A percentile compares a stretch with the other conserved stretches of the same genome.
Conservation (phyloP, 2,329 filamentous ascomycete genomes). For the Neopestalotiopsis rosae region DNA sequence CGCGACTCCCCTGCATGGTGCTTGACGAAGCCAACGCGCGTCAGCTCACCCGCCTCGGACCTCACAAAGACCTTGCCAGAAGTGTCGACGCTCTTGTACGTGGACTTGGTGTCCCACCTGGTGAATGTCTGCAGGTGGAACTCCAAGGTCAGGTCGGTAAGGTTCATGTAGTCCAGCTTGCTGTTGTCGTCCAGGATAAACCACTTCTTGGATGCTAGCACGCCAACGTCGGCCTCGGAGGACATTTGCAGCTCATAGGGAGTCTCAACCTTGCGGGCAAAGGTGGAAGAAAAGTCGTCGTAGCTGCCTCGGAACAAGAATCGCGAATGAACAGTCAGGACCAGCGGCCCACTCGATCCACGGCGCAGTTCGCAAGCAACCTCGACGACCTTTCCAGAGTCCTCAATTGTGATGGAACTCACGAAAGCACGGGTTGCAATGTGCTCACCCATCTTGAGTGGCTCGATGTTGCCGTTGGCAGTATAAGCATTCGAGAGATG, state of each 20-base stretch:
- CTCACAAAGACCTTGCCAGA: conserved; percentile 71
- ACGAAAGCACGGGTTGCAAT: conserved; percentile 90
- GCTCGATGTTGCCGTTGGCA: conserved; percentile 90
- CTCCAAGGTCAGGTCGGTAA: conserved; percentile 72
- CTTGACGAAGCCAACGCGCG: conserved; percentile 93
- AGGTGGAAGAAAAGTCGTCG: conserved; percentile 92
- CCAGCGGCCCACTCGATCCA: conserved; percentile 66
- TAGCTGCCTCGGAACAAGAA: conserved; percentile 94
- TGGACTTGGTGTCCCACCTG: conserved; percentile 88
- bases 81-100: conserved; percentile 89
- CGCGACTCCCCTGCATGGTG: conserved; percentile 91
- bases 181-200: conserved; percentile 84
- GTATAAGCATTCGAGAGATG: conserved; percentile 96
- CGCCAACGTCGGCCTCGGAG: conserved; percentile 86
- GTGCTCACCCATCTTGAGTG: conserved; percentile 89
- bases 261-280: conserved; percentile 92
- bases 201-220: conserved; percentile 95
- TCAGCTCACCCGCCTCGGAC: conserved; percentile 74
- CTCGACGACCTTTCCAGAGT: conserved; percentile 97
- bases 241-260: conserved; percentile 87
- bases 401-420: conserved; percentile 95
- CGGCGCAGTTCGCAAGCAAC: conserved; percentile 92
- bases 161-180: conserved; percentile 65
- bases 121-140: conserved; percentile 92
- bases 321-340: conserved; percentile 81